Evolutionary conservation across 2,329 filamentous ascomycete species (phyloP), one percentile per base, ranked within the genome.

Genomic region (Fusarium nematophilum): DNA sequence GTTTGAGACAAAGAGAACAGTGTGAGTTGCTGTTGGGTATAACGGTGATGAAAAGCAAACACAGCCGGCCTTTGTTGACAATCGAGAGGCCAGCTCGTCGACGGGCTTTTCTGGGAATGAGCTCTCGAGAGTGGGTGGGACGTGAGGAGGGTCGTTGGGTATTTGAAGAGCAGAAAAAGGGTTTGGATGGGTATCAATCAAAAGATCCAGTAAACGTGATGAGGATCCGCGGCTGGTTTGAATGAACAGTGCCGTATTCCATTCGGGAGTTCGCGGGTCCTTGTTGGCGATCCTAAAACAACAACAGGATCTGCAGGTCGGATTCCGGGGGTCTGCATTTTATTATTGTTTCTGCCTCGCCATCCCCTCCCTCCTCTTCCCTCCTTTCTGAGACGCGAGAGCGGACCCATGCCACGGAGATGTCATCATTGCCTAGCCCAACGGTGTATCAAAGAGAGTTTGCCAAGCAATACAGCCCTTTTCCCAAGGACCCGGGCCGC

Each of bases 221-320:
- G 57, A 53, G 57, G 61, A 64, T 64, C 61, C 57, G 60, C 61
- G 53, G 61, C 60, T 64, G 64, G 62, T 64, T 61, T 64, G 53
- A 54, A 46, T 18, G 10, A 40, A 6, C 33, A 36, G 33, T 15
- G 33, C 15, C 33, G 33, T 36, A 36, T 36, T 36, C 33, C 55
- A 43, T 53, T 48, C 60, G 60, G 52, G 46, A 57, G 44, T 44
- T 51, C 15, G 61, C 52, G 60, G 60, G 57, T 50, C 49, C 57
- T 64, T 46, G 51, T 64, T 57, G 60, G 30, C 42, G 60, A 64
- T 64, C 43, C 33, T 37, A 31, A 23, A 37, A 27, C 23, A 13
- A 31, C 36, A 40, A 27, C 21, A 23, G 48, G 59, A 62, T 62
- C 59, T 59, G 36, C 40, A 49, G 39, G 17, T n/a, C 29, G 13